These are phyloP conservation scores for Exophiala sideris DNA, from an alignment of 2,329 filamentous ascomycete species.

Conservation along the genomic window DNA sequence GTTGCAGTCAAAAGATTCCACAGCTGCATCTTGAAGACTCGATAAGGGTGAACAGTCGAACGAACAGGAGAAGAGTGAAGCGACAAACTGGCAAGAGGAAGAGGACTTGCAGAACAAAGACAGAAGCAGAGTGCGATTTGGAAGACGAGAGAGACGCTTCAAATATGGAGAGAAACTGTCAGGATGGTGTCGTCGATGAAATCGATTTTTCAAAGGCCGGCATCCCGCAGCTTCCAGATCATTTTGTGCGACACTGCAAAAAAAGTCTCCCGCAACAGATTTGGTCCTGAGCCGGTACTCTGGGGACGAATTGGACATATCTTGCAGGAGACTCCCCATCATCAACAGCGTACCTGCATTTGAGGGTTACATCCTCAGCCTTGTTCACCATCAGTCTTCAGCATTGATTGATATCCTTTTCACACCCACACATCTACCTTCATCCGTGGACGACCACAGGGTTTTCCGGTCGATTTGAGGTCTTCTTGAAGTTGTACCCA, in stretches of 20 bases:
- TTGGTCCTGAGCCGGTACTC: not conserved
- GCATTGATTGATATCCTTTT: not conserved
- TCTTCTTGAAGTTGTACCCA: constrained; percentile 18
- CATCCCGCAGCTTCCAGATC: constrained; percentile 11
- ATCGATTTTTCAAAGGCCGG: constrained; percentile 1
- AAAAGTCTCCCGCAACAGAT: not conserved
- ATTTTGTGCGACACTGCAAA: constrained; percentile 3
- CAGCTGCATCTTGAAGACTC: not conserved
- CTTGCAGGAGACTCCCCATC: not conserved
- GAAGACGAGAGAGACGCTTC: constrained; percentile 1
- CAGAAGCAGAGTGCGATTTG: not conserved
- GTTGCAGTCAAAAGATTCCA: no score
- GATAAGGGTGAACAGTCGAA: not conserved
- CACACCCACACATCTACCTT: not conserved
- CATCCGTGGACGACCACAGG: not conserved
- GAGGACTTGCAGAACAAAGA: not conserved
- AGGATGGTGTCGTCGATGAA: not conserved
- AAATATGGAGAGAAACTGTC: not conserved
- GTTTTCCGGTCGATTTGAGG: constrained; percentile 3
- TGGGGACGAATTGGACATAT: not conserved
- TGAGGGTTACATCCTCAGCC: constrained; percentile 2
- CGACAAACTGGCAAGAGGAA: not conserved
- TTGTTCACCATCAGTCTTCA: not conserved
- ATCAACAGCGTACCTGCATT: not conserved
- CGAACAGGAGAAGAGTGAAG: not conserved